These are phyloP conservation scores for Lepidopterella palustris DNA, from an alignment of 495 filamentous ascomycete species.

Conservation along the genomic window DNA sequence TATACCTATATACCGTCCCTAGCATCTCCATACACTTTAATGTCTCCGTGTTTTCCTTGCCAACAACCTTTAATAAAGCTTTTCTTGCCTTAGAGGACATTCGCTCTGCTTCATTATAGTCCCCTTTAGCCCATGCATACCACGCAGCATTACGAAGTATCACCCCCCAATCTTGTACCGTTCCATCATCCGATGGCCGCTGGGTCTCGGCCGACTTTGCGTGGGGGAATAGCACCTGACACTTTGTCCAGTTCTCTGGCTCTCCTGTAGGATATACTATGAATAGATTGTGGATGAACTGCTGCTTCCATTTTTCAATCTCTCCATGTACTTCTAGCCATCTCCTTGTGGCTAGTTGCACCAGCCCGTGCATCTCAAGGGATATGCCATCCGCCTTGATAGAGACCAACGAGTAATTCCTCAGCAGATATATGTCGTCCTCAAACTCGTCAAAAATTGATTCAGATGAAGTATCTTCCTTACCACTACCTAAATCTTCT, in stretches of 20 bases:
- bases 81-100: neutral
- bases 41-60: neutral
- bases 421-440: slow-evolving; percentile 8
- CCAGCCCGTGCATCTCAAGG: slow-evolving; percentile 45
- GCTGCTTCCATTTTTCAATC: slow-evolving; percentile 36
- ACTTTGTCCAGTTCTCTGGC: slow-evolving; percentile 26
- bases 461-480: neutral
- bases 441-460: slow-evolving; percentile 11
- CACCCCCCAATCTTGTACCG: neutral
- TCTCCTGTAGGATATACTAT: slow-evolving; percentile 36
- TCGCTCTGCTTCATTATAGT: neutral
- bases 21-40: slow-evolving; percentile 5
- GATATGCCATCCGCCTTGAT: slow-evolving; percentile 11
- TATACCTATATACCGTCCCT: neutral
- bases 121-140: neutral
- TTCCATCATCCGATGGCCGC: neutral
- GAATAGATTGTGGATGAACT: slow-evolving; percentile 37
- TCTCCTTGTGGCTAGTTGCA: slow-evolving; percentile 40
- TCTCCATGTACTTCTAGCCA: slow-evolving; percentile 39
- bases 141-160: neutral
- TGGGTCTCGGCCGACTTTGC: slow-evolving; percentile 2
- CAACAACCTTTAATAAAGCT: slow-evolving; percentile 8
- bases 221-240: slow-evolving; percentile 30
- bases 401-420: slow-evolving; percentile 15
- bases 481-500: neutral